Percentiles rank a stretch among this genome's conserved stretches.
Conservation (phyloP, 1,139 yeast genomes). For the Blastobotrys serpentis region DNA sequence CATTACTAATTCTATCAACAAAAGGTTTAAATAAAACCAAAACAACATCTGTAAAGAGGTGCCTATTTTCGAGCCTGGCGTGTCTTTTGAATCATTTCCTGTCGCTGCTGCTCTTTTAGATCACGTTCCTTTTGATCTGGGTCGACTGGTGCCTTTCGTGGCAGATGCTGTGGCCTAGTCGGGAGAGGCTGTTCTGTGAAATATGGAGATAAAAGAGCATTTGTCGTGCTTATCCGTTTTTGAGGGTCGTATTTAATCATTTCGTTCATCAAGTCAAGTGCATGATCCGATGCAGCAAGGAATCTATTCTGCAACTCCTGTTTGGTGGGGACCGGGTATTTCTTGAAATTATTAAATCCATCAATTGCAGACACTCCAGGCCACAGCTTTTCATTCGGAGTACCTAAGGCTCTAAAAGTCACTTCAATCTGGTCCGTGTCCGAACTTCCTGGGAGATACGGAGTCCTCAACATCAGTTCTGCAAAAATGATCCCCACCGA, state of each 20-base stretch:
- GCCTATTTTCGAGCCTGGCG: conserved; percentile 13
- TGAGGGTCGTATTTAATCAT: conserved; percentile 81
- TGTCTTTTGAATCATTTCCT: conserved; percentile 30
- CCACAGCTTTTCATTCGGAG: conserved; percentile 93
- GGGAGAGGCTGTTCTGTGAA: conserved; percentile 77
- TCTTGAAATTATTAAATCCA: conserved; percentile 48
- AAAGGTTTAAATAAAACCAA: background rate
- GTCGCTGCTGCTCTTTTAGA: conserved; percentile 26
- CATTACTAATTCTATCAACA: no score
- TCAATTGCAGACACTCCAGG: conserved; percentile 84
- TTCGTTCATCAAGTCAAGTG: conserved; percentile 69
- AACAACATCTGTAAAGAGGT: background rate
- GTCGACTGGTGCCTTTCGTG: conserved; percentile 44
- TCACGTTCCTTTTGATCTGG: conserved; percentile 27
- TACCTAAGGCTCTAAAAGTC: conserved; percentile 91
- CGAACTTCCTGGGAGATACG: conserved; percentile 89
- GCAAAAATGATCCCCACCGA: conserved; percentile 95
- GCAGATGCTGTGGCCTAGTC: conserved; percentile 67
- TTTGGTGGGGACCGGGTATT: conserved; percentile 79
- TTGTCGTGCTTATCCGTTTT: conserved; percentile 63
- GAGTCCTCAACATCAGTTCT: conserved; percentile 90
- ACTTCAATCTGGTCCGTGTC: conserved; percentile 88
- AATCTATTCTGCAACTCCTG: conserved; percentile 80
- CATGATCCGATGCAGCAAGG: conserved; percentile 87
- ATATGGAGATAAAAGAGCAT: conserved; percentile 65